Evolutionary conservation across 306 rosid species (phyloP).

Genomic region (Carpinus viminea): DNA sequence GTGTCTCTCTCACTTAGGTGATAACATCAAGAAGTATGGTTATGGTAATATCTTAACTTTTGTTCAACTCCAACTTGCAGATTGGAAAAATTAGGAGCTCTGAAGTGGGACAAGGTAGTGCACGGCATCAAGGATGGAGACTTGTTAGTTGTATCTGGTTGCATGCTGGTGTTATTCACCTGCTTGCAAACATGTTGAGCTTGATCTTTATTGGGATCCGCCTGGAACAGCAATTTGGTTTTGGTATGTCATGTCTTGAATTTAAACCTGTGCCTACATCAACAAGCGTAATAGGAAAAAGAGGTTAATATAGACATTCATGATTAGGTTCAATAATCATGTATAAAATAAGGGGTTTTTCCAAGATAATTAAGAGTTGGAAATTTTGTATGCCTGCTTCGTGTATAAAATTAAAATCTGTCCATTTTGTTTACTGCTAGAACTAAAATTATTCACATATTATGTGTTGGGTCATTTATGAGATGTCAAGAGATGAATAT

Average conservation of each 20-base stretch:
- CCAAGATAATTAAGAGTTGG: background rate
- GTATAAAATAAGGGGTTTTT: background rate
- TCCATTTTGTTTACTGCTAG: background rate
- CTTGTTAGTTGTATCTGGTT: slow-evolving; percentile 82
- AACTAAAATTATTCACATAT: background rate
- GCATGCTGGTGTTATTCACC: slow-evolving; percentile 85
- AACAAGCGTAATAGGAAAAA: background rate
- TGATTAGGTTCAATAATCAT: background rate
- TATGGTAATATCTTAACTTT: background rate
- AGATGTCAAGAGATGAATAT: background rate
- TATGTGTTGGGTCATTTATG: background rate
- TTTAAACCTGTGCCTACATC: background rate
- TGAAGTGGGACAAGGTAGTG: slow-evolving; percentile 54
- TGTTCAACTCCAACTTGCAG: slow-evolving; percentile 35
- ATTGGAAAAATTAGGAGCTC: slow-evolving; percentile 79
- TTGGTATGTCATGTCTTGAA: slow-evolving; percentile 46
- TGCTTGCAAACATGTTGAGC: slow-evolving; percentile 77
- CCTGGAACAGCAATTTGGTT: slow-evolving; percentile 88
- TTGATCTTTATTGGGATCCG: slow-evolving; percentile 83
- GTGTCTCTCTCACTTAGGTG: background rate
- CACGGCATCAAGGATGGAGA: slow-evolving; percentile 79
- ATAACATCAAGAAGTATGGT: background rate
- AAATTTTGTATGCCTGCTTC: background rate
- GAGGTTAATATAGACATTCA: background rate
- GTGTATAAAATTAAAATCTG: background rate